Evolutionary conservation across 2,329 filamentous ascomycete species (phyloP).

Genomic region (Aureobasidium leucospermi): DNA sequence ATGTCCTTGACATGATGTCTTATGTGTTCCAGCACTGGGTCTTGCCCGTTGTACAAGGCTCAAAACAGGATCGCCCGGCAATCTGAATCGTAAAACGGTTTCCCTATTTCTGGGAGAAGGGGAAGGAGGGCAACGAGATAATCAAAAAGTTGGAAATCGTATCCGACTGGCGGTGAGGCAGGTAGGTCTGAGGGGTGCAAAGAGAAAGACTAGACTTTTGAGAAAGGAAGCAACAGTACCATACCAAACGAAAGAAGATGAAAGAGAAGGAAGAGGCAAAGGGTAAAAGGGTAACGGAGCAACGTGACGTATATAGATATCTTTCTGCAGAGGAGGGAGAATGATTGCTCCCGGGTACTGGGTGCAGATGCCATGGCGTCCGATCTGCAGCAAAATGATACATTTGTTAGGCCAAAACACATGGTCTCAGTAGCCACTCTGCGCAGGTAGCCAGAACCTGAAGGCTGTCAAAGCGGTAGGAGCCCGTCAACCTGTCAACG

Average conservation of each 20-base stretch:
- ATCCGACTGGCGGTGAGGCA: not conserved
- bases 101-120: not conserved
- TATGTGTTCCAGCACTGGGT: not conserved
- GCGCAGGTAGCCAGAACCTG: slow-evolving; percentile 13
- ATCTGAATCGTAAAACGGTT: slow-evolving; percentile 10
- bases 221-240: not conserved
- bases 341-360: slow-evolving; percentile 5
- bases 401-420: slow-evolving; percentile 9
- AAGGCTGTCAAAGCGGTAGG: slow-evolving; percentile 12
- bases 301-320: slow-evolving; percentile 12
- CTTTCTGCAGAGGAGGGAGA: slow-evolving; percentile 4
- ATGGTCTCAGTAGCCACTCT: slow-evolving; percentile 12
- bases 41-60: slow-evolving; percentile 2
- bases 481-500: slow-evolving; percentile 13
- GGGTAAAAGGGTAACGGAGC: not conserved
- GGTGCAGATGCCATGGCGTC: slow-evolving; percentile 11
- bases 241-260: not conserved
- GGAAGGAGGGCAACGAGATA: not conserved
- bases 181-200: not conserved
- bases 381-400: slow-evolving; percentile 8
- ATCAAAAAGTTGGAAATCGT: not conserved
- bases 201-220: not conserved
- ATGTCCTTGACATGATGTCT: slow-evolving; percentile 5
- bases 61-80: not conserved
- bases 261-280: slow-evolving; percentile 1